phyloP scores from a whole-genome alignment of 768 basidiomycete genomes.

The Saitozyma podzolica region DNA sequence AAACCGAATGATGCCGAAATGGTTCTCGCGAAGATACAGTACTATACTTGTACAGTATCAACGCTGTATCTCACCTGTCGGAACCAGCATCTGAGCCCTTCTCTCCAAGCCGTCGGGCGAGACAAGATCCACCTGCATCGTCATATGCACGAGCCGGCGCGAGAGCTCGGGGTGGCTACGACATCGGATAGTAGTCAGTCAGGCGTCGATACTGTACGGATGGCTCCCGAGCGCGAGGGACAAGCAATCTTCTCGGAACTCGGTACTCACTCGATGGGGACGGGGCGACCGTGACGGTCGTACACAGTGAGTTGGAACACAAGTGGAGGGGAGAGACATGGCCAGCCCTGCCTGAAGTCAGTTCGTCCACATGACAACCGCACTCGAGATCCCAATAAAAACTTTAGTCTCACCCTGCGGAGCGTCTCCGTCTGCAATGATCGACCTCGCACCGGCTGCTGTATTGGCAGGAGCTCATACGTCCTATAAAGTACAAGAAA shows the following conservation, averaged over 20 bases:
- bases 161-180: background rate
- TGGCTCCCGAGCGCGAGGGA: no score
- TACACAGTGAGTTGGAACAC: background rate
- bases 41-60: background rate
- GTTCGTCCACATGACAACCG: no score
- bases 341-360: background rate
- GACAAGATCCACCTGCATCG: background rate
- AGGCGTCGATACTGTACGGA: background rate
- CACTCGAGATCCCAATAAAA: no score
- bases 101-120: background rate
- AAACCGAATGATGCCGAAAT: background rate
- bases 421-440: no score
- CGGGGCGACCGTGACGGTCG: background rate
- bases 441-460: no score
- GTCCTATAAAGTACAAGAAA: no score
- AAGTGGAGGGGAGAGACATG: background rate
- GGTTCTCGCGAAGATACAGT: background rate
- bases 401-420: no score
- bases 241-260: background rate
- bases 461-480: no score
- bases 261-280: background rate
- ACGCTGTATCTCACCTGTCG: no score
- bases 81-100: background rate
- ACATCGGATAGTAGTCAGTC: background rate
- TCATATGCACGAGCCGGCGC: background rate